Conservation (phyloP, 2,329 filamentous ascomycete species). For the Penicillium hordei region DNA sequence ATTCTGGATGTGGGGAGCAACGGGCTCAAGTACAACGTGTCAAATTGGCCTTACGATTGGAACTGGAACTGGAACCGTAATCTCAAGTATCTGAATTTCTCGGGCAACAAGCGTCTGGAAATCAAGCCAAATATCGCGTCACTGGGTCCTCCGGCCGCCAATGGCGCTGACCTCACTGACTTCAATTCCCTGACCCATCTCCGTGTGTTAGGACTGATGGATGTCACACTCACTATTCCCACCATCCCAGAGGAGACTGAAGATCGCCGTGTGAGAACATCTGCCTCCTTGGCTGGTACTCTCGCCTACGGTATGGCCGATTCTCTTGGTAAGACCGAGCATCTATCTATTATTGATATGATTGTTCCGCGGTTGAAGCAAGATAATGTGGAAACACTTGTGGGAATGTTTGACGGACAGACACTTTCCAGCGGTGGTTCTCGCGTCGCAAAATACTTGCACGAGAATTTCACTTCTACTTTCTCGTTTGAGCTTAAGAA, state of each 20-base stretch:
- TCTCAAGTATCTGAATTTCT: constrained; percentile 90
- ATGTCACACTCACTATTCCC: constrained; percentile 90
- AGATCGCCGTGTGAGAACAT: constrained; percentile 92
- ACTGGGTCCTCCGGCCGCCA: constrained; percentile 47
- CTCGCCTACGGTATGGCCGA: constrained; percentile 98
- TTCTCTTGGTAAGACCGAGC: constrained; percentile 86
- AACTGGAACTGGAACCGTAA: constrained; percentile 99
- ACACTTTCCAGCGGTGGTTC: constrained; percentile 85
- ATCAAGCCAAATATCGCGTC: constrained; percentile 70
- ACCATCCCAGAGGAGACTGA: constrained; percentile 94
- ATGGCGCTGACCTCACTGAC: constrained; percentile 77
- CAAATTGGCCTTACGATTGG: constrained; percentile 99
- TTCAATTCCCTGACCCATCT: constrained; percentile 83
- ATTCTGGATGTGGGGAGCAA: constrained; percentile 96
- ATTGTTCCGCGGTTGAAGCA: constrained; percentile 90
- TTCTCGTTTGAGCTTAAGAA: constrained; percentile 79
- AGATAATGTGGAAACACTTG: constrained; percentile 81
- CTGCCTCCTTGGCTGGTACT: constrained; percentile 85
- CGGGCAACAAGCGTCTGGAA: constrained; percentile 92
- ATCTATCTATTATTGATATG: constrained; percentile 92
- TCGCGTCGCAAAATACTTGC: constrained; percentile 92
- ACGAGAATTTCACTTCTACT: constrained; percentile 88
- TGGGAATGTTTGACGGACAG: constrained; percentile 96
- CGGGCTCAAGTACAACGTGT: constrained; percentile 95
- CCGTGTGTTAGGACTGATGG: constrained; percentile 90